phyloP scores from a whole-genome alignment of 2,329 filamentous ascomycete genomes.

The Madurella fahalii region DNA sequence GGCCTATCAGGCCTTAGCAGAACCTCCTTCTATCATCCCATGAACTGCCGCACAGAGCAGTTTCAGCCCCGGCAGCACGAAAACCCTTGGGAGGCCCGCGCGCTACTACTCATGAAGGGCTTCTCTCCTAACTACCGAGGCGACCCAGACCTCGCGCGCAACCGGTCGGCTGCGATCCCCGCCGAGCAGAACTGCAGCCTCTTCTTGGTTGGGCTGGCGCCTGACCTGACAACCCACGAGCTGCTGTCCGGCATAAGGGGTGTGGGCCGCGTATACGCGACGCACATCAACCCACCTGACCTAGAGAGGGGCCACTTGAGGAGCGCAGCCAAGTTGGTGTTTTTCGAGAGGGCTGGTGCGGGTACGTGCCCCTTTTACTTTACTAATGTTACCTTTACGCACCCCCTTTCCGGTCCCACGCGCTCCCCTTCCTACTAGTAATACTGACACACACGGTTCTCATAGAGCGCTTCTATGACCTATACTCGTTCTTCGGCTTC shows the following conservation, averaged over 20 bases:
- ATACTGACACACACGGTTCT: background rate
- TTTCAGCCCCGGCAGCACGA: background rate
- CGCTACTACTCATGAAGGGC: slow-evolving; percentile 22
- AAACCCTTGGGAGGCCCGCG: slow-evolving; percentile 6
- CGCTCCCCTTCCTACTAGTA: background rate
- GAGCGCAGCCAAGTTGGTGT: slow-evolving; percentile 48
- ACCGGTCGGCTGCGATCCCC: slow-evolving; percentile 39
- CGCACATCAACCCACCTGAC: slow-evolving; percentile 48
- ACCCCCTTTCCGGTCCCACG: background rate
- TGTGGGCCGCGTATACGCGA: slow-evolving; percentile 49
- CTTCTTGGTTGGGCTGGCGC: slow-evolving; percentile 50
- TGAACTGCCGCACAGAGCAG: slow-evolving; percentile 15
- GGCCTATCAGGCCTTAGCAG: background rate
- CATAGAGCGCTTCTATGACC: slow-evolving; percentile 30
- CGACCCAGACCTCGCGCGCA: slow-evolving; percentile 34
- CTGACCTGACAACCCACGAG: slow-evolving; percentile 37
- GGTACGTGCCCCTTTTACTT: slow-evolving; percentile 3
- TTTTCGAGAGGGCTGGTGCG: slow-evolving; percentile 41
- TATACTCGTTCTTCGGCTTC: slow-evolving; percentile 30
- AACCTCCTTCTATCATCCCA: slow-evolving; percentile 18
- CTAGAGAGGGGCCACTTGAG: slow-evolving; percentile 31
- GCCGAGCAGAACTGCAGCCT: slow-evolving; percentile 45
- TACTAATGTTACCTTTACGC: background rate
- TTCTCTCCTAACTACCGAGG: slow-evolving; percentile 39
- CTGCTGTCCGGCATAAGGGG: slow-evolving; percentile 43